Base-by-base conservation (phyloP, 257 asterid genomes). In the Solanum appendiculatum region DNA sequence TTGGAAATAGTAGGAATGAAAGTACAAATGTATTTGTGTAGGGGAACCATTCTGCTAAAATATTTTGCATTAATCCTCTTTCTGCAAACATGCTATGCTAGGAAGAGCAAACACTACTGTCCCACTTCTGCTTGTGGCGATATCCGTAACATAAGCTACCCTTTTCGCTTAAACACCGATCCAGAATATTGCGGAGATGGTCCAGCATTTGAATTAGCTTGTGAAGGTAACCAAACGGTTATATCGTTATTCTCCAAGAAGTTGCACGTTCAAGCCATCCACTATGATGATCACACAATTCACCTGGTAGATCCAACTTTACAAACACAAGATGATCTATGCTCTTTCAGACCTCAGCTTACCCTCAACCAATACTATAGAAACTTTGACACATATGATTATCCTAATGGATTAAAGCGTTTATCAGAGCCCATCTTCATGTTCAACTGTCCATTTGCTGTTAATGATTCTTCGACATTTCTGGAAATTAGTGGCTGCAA, bases 221-320 rank as follows among this genome's bases (percentile, higher is more conserved):
- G 93, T 39, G 89, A 86, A 44, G 56, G 87, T 63, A 85, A 91
- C 64, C 80, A 84, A 2, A 48, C 92, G 27, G 51, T 60, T 0
- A 14, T 83, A 31, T 60, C 37, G 14, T 10, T 81, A 6, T 9
- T 18, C 33, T 82, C 89, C 78, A 78, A 86, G 14, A 85, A 86
- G 42, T 82, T 72, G 54, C 29, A 40, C 9, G 92, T 88, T 4
- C 86, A 46, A 84, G 72, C 89, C 20, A 89, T 91, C 82, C 54
- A 88, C 60, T 89, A 91, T 51, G 2, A 31, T 12, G 86, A 86
- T 83, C 7, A 84, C 40, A 89, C 91, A 48, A 85, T 91, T 37
- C 91, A 46, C 63, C 75, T 91, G 13, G 56, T 70, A 21, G 88
- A 88, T 87, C 60, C 84, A 25, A 16, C 83, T 23, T 29, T 85